Evolutionary conservation across 2,329 filamentous ascomycete genomes (phyloP).

Genomic region (Chaetomiaceae sp.): DNA sequence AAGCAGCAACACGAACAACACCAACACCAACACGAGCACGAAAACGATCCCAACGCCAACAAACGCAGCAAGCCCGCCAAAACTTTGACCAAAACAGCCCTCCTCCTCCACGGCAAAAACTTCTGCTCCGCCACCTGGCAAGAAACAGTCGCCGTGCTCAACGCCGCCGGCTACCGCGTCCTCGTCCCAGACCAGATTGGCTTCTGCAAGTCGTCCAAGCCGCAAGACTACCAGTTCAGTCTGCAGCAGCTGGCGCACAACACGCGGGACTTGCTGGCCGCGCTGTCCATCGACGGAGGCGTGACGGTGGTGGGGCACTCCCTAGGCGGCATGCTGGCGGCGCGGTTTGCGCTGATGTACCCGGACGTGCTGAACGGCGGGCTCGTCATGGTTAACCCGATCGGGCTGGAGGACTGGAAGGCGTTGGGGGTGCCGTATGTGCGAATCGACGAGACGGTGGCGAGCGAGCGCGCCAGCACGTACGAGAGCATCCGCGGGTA

Average conservation of each 20-base stretch:
- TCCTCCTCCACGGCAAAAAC: too few relatives aligned
- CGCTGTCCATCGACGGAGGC: slow-evolving; percentile 29
- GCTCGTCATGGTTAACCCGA: slow-evolving; percentile 47
- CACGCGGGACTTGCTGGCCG: slow-evolving; percentile 41
- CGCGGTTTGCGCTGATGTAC: slow-evolving; percentile 49
- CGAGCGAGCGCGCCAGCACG: slow-evolving; percentile 37
- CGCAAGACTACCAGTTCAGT: slow-evolving; percentile 47
- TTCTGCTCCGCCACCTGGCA: too few relatives aligned
- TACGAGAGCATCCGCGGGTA: slow-evolving; percentile 44
- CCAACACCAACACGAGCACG: too few relatives aligned
- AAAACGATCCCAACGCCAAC: too few relatives aligned
- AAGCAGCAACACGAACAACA: too few relatives aligned
- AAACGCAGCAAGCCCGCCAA: too few relatives aligned
- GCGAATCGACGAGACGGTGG: slow-evolving; percentile 38
- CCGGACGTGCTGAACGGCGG: slow-evolving; percentile 36
- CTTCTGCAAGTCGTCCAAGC: slow-evolving; percentile 55
- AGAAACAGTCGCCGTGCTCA: too few relatives aligned
- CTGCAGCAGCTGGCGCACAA: slow-evolving; percentile 49
- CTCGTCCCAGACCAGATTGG: slow-evolving; percentile 52
- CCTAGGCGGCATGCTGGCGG: slow-evolving; percentile 51
- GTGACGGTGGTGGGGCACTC: slow-evolving; percentile 49
- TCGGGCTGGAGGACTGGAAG: slow-evolving; percentile 53
- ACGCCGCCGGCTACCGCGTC: too few relatives aligned
- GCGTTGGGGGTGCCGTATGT: slow-evolving; percentile 46
- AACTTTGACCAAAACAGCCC: too few relatives aligned